These are phyloP conservation scores for Oehlia diaphana DNA, from an alignment of 192 early-diverging fungal genomes.

Conservation along the genomic window DNA sequence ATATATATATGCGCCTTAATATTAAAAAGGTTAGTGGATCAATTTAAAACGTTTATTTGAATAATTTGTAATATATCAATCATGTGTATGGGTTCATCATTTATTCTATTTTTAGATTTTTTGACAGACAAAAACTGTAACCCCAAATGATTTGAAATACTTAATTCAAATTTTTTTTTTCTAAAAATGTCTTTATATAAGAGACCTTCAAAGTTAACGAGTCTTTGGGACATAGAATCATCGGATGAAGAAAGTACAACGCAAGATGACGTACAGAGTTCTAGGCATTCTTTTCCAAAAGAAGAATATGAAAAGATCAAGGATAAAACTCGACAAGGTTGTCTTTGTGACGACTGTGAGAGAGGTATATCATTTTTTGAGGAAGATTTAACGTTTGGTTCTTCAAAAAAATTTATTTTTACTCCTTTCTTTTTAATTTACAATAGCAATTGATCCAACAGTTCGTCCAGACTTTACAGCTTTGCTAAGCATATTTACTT, in stretches of 20 bases:
- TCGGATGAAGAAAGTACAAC: background rate
- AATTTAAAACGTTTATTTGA: too few relatives aligned
- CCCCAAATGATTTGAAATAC: too few relatives aligned
- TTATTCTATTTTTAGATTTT: too few relatives aligned
- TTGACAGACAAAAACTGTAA: too few relatives aligned
- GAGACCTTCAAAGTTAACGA: background rate
- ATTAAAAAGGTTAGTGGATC: too few relatives aligned
- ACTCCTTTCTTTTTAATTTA: background rate
- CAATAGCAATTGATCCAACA: slow-evolving; percentile 5
- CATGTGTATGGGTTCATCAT: too few relatives aligned
- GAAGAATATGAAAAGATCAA: background rate
- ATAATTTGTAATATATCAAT: too few relatives aligned
- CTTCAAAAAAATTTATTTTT: background rate
- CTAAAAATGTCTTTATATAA: background rate
- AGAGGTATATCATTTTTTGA: background rate
- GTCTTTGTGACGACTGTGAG: slow-evolving; percentile 10
- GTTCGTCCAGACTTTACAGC: slow-evolving; percentile 15
- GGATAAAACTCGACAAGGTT: slow-evolving; percentile 10
- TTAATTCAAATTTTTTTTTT: background rate
- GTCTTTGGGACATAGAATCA: slow-evolving; percentile 11
- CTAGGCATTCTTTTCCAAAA: background rate
- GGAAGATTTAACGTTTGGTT: background rate
- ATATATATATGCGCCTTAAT: too few relatives aligned
- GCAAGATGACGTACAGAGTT: background rate
- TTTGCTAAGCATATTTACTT: slow-evolving; percentile 3